A percentile compares a stretch with the other conserved stretches of the same genome.
Evolutionary conservation across 2,329 filamentous ascomycete species (phyloP).

Genomic region (Colletotrichum sp.): DNA sequence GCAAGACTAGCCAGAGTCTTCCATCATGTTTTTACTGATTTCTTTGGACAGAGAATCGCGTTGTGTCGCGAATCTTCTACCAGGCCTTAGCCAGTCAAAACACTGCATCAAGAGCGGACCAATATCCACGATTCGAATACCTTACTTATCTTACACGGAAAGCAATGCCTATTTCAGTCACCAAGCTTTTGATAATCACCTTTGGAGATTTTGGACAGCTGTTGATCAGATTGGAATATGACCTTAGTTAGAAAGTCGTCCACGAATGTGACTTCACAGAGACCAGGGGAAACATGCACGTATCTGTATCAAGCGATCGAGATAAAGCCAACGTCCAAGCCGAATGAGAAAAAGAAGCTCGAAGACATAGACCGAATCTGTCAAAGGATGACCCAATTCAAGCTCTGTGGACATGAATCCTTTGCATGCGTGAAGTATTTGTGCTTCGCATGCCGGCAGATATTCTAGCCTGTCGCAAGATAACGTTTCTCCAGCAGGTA

Average conservation of each 20-base stretch:
- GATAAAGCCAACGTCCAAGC: not conserved
- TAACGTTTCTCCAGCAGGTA: not conserved
- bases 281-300: not conserved
- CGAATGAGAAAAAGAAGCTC: fast-evolving
- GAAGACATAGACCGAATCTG: fast-evolving
- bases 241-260: not conserved
- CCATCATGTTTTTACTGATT: fast-evolving
- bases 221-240: not conserved
- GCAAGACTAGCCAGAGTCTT: fast-evolving
- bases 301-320: fast-evolving
- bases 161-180: not conserved
- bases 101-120: not conserved
- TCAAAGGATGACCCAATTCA: fast-evolving
- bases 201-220: fast-evolving
- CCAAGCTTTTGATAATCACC: fast-evolving
- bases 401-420: not conserved
- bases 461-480: not conserved
- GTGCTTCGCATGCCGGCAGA: not conserved
- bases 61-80: not conserved
- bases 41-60: fast-evolving
- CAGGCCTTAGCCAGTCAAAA: fast-evolving
- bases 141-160: fast-evolving
- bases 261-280: not conserved
- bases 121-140: not conserved
- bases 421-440: not conserved